phyloP scores from a whole-genome alignment of 768 basidiomycete genomes.

The Suillus hirtellus region DNA sequence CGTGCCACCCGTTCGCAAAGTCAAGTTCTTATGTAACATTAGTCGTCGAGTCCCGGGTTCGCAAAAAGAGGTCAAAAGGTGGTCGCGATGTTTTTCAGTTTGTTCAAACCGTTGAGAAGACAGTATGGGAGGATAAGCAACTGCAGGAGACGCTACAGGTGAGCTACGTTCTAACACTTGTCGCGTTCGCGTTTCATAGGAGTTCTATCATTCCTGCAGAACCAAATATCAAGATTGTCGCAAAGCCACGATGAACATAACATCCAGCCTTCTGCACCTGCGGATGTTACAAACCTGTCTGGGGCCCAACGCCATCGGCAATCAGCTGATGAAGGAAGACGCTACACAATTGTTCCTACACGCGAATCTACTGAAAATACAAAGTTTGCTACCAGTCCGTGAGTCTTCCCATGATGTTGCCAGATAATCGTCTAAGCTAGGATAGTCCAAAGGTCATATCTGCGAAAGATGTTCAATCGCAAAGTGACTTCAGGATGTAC shows the following conservation, averaged over 20 bases:
- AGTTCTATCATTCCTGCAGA: slow-evolving; percentile 35
- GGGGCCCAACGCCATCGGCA: slow-evolving; percentile 21
- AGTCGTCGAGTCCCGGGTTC: slow-evolving; percentile 66
- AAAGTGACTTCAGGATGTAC: slow-evolving; percentile 62
- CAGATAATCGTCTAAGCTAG: neutral
- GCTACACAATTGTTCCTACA: slow-evolving; percentile 53
- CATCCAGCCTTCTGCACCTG: slow-evolving; percentile 19
- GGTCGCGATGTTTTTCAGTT: slow-evolving; percentile 72
- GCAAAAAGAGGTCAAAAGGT: slow-evolving; percentile 61
- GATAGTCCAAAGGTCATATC: slow-evolving; percentile 58
- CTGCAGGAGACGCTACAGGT: slow-evolving; percentile 66
- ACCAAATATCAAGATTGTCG: slow-evolving; percentile 56
- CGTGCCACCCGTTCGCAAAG: slow-evolving; percentile 14
- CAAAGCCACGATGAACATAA: slow-evolving; percentile 34
- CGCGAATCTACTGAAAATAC: slow-evolving; percentile 21
- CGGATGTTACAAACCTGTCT: slow-evolving; percentile 16
- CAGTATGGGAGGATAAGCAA: slow-evolving; percentile 63
- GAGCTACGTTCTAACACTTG: slow-evolving; percentile 14
- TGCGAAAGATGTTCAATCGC: slow-evolving; percentile 45
- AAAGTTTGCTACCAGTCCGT: slow-evolving; percentile 42
- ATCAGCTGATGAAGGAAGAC: slow-evolving; percentile 40
- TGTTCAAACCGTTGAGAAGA: slow-evolving; percentile 74
- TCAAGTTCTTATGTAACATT: slow-evolving; percentile 17
- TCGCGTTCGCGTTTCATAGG: neutral
- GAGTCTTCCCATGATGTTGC: slow-evolving; percentile 14